These are phyloP conservation scores for Backusella psychrophila DNA, from an alignment of 192 early-diverging fungal species.

Conservation along the genomic window DNA sequence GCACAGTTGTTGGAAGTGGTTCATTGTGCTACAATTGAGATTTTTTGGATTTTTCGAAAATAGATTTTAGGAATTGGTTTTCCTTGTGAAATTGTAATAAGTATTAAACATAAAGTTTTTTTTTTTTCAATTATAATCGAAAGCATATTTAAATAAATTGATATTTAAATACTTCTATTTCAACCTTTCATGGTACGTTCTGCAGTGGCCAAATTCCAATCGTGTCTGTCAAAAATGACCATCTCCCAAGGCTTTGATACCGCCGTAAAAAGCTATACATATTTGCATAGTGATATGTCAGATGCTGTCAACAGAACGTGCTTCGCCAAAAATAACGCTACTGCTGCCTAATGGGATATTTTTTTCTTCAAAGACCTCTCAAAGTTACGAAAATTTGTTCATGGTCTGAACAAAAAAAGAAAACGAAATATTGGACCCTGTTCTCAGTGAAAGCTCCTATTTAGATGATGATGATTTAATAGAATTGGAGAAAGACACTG, in stretches of 20 bases:
- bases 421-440: slow-evolving; percentile 37
- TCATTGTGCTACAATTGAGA: no score
- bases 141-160: no score
- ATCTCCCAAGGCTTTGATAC: slow-evolving; percentile 49
- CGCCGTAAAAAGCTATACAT: background rate
- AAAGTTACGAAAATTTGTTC: slow-evolving; percentile 34
- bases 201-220: no score
- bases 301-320: slow-evolving; percentile 74
- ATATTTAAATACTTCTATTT: no score
- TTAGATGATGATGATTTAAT: slow-evolving; percentile 45
- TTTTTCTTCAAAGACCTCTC: slow-evolving; percentile 42
- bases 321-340: background rate
- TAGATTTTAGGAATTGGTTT: no score
- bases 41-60: no score
- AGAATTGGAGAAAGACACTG: slow-evolving; percentile 39
- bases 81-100: no score
- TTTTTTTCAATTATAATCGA: no score
- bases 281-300: slow-evolving; percentile 64
- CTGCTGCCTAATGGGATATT: slow-evolving; percentile 69
- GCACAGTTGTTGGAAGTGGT: no score
- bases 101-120: no score
- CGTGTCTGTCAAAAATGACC: no score
- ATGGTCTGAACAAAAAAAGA: slow-evolving; percentile 3
- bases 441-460: slow-evolving; percentile 74
- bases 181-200: no score